phyloP scores from a whole-genome alignment of 768 basidiomycete species.

The Trametes sanguinea region DNA sequence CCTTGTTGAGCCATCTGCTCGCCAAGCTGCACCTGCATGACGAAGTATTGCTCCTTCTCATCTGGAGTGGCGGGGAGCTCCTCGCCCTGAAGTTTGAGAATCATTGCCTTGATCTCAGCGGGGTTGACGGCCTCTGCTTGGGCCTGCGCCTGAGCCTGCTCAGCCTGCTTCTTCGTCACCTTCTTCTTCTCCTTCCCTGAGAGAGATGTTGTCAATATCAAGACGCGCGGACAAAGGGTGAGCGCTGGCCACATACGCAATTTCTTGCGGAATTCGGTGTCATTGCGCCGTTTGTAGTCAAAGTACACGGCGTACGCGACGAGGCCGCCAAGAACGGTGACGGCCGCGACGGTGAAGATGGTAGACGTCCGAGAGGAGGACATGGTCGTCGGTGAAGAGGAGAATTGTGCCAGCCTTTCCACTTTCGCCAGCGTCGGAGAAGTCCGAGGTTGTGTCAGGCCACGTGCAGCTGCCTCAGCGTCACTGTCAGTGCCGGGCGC shows the following conservation, averaged over 20 bases:
- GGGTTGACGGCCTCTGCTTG: conserved; percentile 25
- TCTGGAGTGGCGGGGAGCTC: conserved; percentile 65
- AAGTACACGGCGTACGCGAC: conserved; percentile 91
- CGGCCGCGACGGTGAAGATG: conserved; percentile 42
- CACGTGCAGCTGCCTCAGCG: conserved; percentile 11
- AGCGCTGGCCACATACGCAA: conserved; percentile 59
- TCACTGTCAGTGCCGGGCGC: background rate
- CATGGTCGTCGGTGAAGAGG: conserved; percentile 28
- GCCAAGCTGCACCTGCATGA: conserved; percentile 84
- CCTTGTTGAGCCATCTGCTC: conserved; percentile 82
- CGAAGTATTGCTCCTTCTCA: conserved; percentile 88
- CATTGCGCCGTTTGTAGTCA: conserved; percentile 91
- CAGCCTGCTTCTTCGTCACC: conserved; percentile 68
- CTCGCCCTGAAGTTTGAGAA: conserved; percentile 72
- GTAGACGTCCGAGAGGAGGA: conserved; percentile 38
- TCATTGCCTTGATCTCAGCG: conserved; percentile 61
- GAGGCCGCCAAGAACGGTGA: conserved; percentile 52
- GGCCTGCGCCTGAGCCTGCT: conserved; percentile 41
- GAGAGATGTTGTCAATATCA: background rate
- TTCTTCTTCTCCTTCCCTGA: conserved; percentile 93
- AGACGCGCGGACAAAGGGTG: conserved; percentile 18
- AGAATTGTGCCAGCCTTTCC: conserved; percentile 20
- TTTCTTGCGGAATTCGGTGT: conserved; percentile 82
- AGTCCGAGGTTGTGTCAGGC: conserved; percentile 7
- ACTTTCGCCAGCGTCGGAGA: conserved; percentile 12